Evolutionary conservation across 2,329 filamentous ascomycete genomes (phyloP), one percentile per base, ranked within the genome.

Genomic region (Cryphonectria carpinicola): DNA sequence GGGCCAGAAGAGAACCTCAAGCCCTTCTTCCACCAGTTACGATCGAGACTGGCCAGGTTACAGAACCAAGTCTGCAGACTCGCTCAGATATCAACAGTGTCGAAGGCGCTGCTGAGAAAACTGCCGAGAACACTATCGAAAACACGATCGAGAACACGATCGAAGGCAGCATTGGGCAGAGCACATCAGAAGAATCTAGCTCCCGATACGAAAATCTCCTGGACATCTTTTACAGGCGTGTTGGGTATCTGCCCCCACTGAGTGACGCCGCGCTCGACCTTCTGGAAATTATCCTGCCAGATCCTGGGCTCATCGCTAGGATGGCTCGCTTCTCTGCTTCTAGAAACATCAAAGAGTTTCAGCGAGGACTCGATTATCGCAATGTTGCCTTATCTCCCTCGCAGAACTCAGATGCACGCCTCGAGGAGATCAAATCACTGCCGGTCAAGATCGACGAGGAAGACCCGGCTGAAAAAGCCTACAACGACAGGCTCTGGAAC

Each of bases 231-330:
- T 56, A 56, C 54, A 32, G 13, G 4, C 54, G 54, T 28, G 52
- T 69, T 13, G 67, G 67, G 14, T 69, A 69, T 28, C 39, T 69
- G 19, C 67, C 4, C 1, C 67, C 67, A 4, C n/a, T 69, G 37
- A 49, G 56, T 32, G 46, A 69, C 37, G 28, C 32, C 11, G 37
- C 61, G 10, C 37, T 60, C 7, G 49, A 65, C 10, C 28, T 69
- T 41, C 60, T 69, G 5, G n/a, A 65, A 10, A 8, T 25, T 11
- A 32, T 65, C n/a, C 37, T 69, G 49, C 62, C 49, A 13, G 39
- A 65, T 41, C 67, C 61, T 22, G n/a, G 19, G 1, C 19, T 69
- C 22, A 37, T 54, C 17, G 35, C 41, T 0, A 61, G 32, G 19
- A 61, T 61, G 14, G 67, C 58, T 60, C 61, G 67, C 13, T 32